phyloP scores from a whole-genome alignment of 371 early-diverging fungal genomes.

The Mucor sp. region DNA sequence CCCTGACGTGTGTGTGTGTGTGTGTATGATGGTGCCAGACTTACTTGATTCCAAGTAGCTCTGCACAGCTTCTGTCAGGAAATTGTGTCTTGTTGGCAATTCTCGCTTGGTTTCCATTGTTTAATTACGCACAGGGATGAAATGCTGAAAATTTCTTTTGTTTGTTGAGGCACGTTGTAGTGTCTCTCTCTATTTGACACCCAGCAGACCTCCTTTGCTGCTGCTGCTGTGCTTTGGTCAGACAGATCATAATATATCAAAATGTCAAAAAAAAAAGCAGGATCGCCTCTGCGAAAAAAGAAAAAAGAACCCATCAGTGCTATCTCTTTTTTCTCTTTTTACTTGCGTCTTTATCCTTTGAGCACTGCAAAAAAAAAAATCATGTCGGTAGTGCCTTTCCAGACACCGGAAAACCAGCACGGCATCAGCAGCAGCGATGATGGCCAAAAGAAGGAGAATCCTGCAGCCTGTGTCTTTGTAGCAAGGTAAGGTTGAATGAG shows the following conservation, averaged over 20 bases:
- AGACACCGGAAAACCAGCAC: neutral
- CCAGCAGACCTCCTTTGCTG: neutral
- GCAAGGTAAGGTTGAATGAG: slow-evolving; percentile 39
- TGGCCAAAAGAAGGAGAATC: slow-evolving; percentile 31
- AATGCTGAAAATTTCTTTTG: neutral
- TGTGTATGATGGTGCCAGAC: neutral
- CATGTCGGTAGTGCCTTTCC: neutral
- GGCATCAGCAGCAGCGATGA: neutral
- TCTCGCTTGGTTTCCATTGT: slow-evolving; percentile 13
- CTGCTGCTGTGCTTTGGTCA: too few species aligned
- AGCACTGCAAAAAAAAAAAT: neutral
- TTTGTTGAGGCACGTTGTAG: neutral
- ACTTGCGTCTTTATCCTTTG: neutral
- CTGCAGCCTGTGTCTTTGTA: slow-evolving; percentile 61
- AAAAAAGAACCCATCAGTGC: neutral
- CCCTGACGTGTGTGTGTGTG: too few species aligned
- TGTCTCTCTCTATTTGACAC: neutral
- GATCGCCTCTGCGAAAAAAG: too few species aligned
- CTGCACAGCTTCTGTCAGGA: slow-evolving; percentile 27
- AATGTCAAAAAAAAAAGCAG: neutral
- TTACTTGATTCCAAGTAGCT: slow-evolving; percentile 25
- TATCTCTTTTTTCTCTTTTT: neutral
- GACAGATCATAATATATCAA: neutral
- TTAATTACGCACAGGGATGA: neutral
- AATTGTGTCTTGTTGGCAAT: slow-evolving; percentile 28